These are phyloP conservation scores for Phytopythium vexans DNA, from an alignment of 352 stramenopile genomes.

Conservation along the genomic window DNA sequence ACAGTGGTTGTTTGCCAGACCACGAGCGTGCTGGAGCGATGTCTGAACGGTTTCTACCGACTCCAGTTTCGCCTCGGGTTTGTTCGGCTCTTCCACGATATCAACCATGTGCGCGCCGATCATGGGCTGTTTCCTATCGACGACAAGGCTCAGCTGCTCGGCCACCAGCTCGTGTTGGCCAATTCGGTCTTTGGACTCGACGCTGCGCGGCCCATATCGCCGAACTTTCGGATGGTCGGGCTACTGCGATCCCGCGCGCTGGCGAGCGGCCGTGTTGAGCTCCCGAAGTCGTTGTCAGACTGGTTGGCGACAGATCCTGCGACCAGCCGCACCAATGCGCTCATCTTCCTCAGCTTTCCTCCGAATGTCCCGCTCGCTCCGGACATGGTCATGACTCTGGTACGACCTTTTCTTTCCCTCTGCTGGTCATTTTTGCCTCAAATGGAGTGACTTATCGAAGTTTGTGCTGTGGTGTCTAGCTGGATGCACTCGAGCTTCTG, in stretches of 20 bases:
- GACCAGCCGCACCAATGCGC: slow-evolving; percentile 21
- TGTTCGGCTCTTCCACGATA: slow-evolving; percentile 58
- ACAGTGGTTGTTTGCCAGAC: slow-evolving; percentile 26
- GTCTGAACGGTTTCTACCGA: slow-evolving; percentile 74
- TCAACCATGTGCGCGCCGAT: slow-evolving; percentile 55
- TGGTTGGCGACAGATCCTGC: slow-evolving; percentile 1
- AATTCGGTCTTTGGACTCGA: slow-evolving; percentile 86
- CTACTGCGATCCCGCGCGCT: slow-evolving; percentile 37
- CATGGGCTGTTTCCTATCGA: slow-evolving; percentile 44
- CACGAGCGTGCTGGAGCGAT: slow-evolving; percentile 70
- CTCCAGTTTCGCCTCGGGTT: slow-evolving; percentile 69
- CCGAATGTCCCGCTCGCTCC: slow-evolving; percentile 41
- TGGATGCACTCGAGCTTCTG: slow-evolving; percentile 54
- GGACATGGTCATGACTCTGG: slow-evolving; percentile 51
- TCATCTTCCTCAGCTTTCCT: slow-evolving; percentile 65
- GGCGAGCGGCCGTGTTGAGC: no score
- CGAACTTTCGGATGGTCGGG: slow-evolving; percentile 76
- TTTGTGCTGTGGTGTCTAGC: slow-evolving; percentile 14
- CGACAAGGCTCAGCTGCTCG: slow-evolving; percentile 53
- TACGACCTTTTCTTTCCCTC: slow-evolving; percentile 16
- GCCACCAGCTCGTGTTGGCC: slow-evolving; percentile 64
- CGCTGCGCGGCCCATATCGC: slow-evolving; percentile 62
- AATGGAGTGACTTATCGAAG: slow-evolving; percentile 7
- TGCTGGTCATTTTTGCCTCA: not conserved
- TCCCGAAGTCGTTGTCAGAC: no score